Evolutionary conservation across 805 yeast species (phyloP).

Genomic region (Wickerhamia fluorescens): DNA sequence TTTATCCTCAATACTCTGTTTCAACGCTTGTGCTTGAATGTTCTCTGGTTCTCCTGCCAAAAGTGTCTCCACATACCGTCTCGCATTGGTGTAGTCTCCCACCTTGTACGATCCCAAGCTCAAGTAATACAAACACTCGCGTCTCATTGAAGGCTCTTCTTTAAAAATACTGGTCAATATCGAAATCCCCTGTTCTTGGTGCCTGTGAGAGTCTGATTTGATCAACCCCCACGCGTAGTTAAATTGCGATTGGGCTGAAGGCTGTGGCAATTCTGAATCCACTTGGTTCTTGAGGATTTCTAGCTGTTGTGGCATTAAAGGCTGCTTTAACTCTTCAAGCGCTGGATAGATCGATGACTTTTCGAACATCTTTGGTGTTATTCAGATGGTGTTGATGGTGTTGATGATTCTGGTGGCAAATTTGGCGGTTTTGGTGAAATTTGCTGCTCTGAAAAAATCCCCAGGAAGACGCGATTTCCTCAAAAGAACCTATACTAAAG

Average conservation of each 20-base stretch:
- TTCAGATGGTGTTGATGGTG: too few species aligned
- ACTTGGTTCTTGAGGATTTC: conserved; percentile 72
- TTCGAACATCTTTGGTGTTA: conserved; percentile 2
- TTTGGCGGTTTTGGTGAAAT: too few species aligned
- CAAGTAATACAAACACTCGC: conserved; percentile 85
- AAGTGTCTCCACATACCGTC: conserved; percentile 76
- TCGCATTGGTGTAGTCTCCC: conserved; percentile 81
- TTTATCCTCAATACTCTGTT: conserved; percentile 73
- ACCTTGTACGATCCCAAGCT: conserved; percentile 82
- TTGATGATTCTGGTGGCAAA: too few species aligned
- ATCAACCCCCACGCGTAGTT: conserved; percentile 96
- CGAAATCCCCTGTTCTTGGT: conserved; percentile 74
- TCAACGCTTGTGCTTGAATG: conserved; percentile 64
- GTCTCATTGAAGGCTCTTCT: conserved; percentile 72
- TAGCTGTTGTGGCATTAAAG: conserved; percentile 69
- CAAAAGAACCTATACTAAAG: too few species aligned
- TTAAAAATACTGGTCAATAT: conserved; percentile 64
- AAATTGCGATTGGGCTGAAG: conserved; percentile 78
- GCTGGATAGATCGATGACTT: conserved; percentile 8
- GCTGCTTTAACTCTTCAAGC: conserved; percentile 37
- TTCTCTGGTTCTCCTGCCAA: conserved; percentile 79
- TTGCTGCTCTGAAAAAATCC: too few species aligned
- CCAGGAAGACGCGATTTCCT: too few species aligned
- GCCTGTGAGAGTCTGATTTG: conserved; percentile 54
- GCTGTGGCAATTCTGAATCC: conserved; percentile 70